A percentile compares a stretch with the other conserved stretches of the same genome.
These are phyloP conservation scores for Amniculicola lignicola DNA, from an alignment of 495 filamentous ascomycete species.

Conservation along the genomic window DNA sequence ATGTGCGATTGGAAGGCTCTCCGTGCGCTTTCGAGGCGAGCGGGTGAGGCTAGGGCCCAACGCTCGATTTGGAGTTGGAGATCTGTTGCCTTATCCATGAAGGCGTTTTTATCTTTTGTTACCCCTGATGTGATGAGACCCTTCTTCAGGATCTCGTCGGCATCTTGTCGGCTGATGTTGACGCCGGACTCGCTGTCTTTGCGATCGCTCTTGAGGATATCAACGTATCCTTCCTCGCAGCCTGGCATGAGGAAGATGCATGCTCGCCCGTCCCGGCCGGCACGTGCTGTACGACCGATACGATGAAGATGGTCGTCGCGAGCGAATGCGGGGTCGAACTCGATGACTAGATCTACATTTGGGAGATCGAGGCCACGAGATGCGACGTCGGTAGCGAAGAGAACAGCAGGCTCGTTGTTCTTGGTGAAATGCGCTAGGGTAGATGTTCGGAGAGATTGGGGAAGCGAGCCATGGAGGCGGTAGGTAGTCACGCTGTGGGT, in stretches of 20 bases:
- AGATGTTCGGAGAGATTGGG: constrained; percentile 78
- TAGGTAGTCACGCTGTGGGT: constrained; percentile 60
- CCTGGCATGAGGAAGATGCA: constrained; percentile 87
- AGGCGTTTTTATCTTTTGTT: constrained; percentile 51
- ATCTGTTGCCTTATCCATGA: constrained; percentile 63
- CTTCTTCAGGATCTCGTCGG: constrained; percentile 60
- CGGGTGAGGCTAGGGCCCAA: constrained; percentile 60
- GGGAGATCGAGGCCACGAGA: constrained; percentile 92
- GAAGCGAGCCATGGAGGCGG: constrained; percentile 89
- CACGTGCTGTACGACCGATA: constrained; percentile 89
- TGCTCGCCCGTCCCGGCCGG: constrained; percentile 83
- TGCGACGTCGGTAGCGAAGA: constrained; percentile 92
- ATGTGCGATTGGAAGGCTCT: constrained; percentile 88
- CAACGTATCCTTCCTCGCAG: constrained; percentile 82
- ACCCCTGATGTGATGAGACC: constrained; percentile 50
- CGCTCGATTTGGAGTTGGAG: constrained; percentile 73
- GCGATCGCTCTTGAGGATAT: constrained; percentile 60
- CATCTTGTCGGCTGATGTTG: constrained; percentile 48
- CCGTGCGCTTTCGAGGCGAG: constrained; percentile 66
- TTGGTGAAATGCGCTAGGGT: constrained; percentile 74
- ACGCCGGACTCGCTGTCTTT: constrained; percentile 56
- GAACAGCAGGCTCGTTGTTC: constrained; percentile 61
- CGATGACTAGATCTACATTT: constrained; percentile 87
- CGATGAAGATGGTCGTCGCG: constrained; percentile 89
- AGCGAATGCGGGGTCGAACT: constrained; percentile 92